Conservation (phyloP, 2,329 filamentous ascomycete species). For the Samsoniella hepiali region DNA sequence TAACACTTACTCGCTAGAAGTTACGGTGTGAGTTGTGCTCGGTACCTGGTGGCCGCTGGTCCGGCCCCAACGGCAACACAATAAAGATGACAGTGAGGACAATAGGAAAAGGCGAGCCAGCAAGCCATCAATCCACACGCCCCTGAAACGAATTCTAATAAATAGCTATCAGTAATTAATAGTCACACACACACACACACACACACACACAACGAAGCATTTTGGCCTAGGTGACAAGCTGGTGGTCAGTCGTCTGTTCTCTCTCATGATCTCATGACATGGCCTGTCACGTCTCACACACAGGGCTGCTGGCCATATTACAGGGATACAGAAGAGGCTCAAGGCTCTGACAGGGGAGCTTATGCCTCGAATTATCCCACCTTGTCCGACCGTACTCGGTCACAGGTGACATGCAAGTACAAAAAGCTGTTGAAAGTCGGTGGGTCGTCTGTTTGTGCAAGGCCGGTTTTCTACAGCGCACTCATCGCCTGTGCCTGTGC, state of each 20-base stretch:
- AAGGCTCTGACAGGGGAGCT: background rate
- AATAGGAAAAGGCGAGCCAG: background rate
- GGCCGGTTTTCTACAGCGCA: background rate
- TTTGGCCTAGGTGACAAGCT: background rate
- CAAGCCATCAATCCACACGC: background rate
- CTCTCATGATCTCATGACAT: background rate
- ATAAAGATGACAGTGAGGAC: background rate
- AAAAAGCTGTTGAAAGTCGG: background rate
- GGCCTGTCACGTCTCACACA: constrained; percentile 5
- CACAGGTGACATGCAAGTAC: background rate
- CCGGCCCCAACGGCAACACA: background rate
- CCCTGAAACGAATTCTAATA: no score
- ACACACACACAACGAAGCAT: background rate
- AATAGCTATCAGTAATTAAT: no score
- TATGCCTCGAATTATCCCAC: background rate
- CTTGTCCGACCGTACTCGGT: background rate
- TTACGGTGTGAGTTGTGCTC: background rate
- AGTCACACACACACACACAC: no score
- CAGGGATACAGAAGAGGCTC: background rate
- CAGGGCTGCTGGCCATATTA: background rate
- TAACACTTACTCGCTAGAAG: background rate
- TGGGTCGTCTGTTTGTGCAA: background rate
- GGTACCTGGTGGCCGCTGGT: background rate
- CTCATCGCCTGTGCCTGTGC: constrained; percentile 2
- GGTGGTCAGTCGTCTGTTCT: constrained; percentile 2